Conservation (phyloP, 768 basidiomycete species). For the Fomitopsis pulvina region DNA sequence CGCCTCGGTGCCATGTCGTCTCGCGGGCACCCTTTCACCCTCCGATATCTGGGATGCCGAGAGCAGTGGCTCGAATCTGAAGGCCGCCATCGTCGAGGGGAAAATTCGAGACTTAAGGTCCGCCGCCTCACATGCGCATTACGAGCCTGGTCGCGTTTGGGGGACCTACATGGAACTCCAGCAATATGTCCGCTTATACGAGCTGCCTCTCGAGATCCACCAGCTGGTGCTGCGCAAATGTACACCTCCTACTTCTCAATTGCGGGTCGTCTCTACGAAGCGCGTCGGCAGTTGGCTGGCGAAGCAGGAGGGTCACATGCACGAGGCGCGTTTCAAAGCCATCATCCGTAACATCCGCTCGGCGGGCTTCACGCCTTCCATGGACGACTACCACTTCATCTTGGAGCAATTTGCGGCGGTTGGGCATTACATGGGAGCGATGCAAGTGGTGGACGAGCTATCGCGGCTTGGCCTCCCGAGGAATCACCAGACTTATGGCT, state of each 20-base stretch:
- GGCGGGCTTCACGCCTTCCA: constrained; percentile 33
- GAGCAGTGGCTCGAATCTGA: background rate
- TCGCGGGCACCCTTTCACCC: constrained; percentile 5
- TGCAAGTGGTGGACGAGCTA: constrained; percentile 59
- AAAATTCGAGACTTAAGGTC: constrained; percentile 1
- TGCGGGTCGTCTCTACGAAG: constrained; percentile 37
- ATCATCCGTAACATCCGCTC: constrained; percentile 67
- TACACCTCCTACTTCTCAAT: constrained; percentile 37
- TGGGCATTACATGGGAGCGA: constrained; percentile 58
- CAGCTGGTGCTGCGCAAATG: constrained; percentile 65
- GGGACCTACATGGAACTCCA: constrained; percentile 53
- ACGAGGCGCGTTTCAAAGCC: constrained; percentile 61
- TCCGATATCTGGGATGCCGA: constrained; percentile 3
- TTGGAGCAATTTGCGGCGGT: constrained; percentile 70
- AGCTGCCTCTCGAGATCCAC: constrained; percentile 59
- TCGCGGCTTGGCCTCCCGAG: constrained; percentile 37
- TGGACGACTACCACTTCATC: constrained; percentile 73
- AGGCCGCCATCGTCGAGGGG: too few species aligned
- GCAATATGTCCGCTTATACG: constrained; percentile 37
- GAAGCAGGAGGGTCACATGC: constrained; percentile 31
- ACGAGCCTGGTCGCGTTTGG: constrained; percentile 38
- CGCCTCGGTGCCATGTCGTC: background rate
- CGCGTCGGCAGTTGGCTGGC: constrained; percentile 22
- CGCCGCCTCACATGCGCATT: background rate
- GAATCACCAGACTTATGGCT: constrained; percentile 47